Base-by-base conservation (phyloP, 345 rosid genomes). In the Cardiospermum halicacabum region DNA sequence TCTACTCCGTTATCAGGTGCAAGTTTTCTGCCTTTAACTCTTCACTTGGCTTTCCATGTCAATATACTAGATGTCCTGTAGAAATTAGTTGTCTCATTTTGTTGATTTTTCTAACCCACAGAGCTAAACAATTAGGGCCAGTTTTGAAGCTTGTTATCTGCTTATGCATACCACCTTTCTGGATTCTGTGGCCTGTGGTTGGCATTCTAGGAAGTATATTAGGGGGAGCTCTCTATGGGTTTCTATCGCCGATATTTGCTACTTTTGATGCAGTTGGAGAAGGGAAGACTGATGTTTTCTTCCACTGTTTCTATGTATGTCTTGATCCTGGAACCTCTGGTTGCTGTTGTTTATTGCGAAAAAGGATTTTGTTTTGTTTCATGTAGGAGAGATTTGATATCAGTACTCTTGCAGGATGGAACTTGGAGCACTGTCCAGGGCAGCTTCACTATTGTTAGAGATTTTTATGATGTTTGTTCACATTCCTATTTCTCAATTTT, bases 261-360 rank as follows among this genome's bases (percentile, higher is more conserved):
- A 94, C 99, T 21, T 94, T 94, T 62, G 89, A 83, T 71, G 99
- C 93, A 39, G 88, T 94, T 61, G 97, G 97, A 37, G 91, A 89
- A 74, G 96, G 96, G 74, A 94, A 94, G 72, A 73, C 79, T 31
- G 59, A 84, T 54, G 69, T 76, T 31, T 49, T 83, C 53, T 72
- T 70, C 72, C 96, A 87, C 77, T 91, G 96, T 75, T 91, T 91
- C 58, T 83, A 77, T 66, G 99, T 91, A 85, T 69, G 96, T 65
- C 25, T 53, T 22, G 18, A 21, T 1, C 58, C 19, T 67, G 59
- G 60, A 32, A 30, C 31, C 27, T 47, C 18, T 64, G 57, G n/a
- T 39, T 56, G 13, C 9, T 30, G 5, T 34, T 32, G 26, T 43
- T 24, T 28, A 27, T 53, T 62, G 16, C 59, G 43, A 39, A 47